Base-by-base conservation (phyloP, 2,329 filamentous ascomycete species). In the Dissoconium aciculare region DNA sequence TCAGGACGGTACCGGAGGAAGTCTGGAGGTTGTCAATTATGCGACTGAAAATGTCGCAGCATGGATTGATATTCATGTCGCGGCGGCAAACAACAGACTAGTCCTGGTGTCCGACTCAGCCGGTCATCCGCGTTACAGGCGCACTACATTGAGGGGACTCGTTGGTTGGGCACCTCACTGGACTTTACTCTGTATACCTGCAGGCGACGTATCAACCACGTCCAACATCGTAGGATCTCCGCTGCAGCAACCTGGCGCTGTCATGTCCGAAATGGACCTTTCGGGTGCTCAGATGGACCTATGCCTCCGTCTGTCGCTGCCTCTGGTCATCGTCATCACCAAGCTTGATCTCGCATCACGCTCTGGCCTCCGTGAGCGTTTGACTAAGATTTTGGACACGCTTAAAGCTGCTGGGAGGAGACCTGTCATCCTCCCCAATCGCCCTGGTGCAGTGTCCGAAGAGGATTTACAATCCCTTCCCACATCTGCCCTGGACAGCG, bases 101-200 rank as follows among this genome's bases (percentile, higher is more conserved):
- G 82, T 89, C 4, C 85, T 94, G 43, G 63, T 95, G 5, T 82
- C 84, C 1, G 89, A 98, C 55, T 91, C 87, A 27, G 87, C 87
- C 11, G 89, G 89, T 0, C 81, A 92, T 41, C 78, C 85, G 21
- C 74, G 84, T 26, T 98, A 89, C 54, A 71, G 84, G 28, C 75
- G 89, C 33, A 95, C 87, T 4, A 87, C 83, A 2, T 64, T 95
- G 31, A 72, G 87, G 36, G 84, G 85, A 1, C 63, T 98, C n/a
- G 69, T 98, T 40, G 89, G 85, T 27, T 95, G 89, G 85, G 80
- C 81, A 21, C 89, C 89, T 5, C 84, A 95, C 51, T 98, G 89
- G 77, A 84, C 81, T 1, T 55, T 93, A 13, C 65, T 95, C 2
- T 94, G 91, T 43, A 73, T 95, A 38, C 74, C 83, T 27, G 83